Conservation (phyloP, 768 basidiomycete genomes). For the Suillus subalutaceus region DNA sequence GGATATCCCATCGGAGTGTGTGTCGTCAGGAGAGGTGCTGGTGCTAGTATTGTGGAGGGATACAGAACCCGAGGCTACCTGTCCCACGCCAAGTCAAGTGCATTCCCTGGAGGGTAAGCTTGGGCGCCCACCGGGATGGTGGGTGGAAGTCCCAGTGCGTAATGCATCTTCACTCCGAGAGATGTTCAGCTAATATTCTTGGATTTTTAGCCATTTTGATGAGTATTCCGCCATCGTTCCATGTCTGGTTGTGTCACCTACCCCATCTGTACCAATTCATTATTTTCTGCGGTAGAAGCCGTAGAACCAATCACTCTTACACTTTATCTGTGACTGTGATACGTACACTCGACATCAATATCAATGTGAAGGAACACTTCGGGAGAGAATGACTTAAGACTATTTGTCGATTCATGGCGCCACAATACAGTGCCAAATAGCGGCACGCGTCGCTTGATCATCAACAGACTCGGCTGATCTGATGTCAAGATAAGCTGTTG, state of each 20-base stretch:
- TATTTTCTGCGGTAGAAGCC: too few relatives aligned
- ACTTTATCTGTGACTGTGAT: too few relatives aligned
- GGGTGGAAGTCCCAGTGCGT: background rate
- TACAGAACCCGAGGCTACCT: background rate
- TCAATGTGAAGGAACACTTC: background rate
- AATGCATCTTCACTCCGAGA: background rate
- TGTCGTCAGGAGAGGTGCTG: background rate
- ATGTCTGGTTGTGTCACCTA: background rate
- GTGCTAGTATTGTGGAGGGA: constrained; percentile 5
- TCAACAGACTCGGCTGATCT: too few relatives aligned
- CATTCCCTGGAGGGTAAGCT: background rate
- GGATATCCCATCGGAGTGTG: background rate
- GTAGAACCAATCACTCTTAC: background rate
- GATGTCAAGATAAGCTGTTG: too few relatives aligned
- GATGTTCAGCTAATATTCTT: background rate
- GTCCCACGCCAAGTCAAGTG: constrained; percentile 2
- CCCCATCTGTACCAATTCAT: background rate
- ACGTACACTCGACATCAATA: background rate
- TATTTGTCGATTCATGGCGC: too few relatives aligned
- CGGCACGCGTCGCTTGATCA: too few relatives aligned
- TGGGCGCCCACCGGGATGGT: constrained; percentile 5
- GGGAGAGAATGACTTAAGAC: too few relatives aligned
- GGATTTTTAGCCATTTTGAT: background rate
- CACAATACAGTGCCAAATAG: too few relatives aligned
- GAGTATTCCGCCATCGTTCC: background rate